Evolutionary conservation across 1,284 basidiomycete species (phyloP), one percentile per base, ranked within the genome.

Genomic region (Moniliella sp.): DNA sequence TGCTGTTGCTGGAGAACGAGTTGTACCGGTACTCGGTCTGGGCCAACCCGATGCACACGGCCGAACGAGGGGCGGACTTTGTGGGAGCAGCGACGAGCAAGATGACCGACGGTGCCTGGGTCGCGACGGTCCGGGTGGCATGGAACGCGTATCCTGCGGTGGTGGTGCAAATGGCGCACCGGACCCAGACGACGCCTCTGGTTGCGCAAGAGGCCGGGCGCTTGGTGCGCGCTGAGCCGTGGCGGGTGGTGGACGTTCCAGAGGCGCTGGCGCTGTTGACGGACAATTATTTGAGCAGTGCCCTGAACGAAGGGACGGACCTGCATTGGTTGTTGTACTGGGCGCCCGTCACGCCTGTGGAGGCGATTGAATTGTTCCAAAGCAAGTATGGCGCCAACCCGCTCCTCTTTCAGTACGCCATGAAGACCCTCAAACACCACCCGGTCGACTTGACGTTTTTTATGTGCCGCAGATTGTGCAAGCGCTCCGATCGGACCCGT

Each of bases 391-490:
- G 32, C 15, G 81, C 74, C 48, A 75, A 94, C 50, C 77, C 86
- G 0, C 61, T 83, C 25, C n/a, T n/a, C 23, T 65, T 97, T 18
- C 91, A 99, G 73, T 97, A 93, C 61, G 86, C 88, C 0, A 84
- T 97, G 66, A 73, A 86, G 30, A 81, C 86, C 1, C 66, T 99
- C 26, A 83, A 88, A 58, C 77, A 91, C 58, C 84, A 94, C 57
- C 81, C 84, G 0, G 80, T 97, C 11, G 76, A 83, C 15, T 61
- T 94, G 28, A 88, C 86, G 0, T 99, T 99, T 70, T 99, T 97
- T 99, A 93, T 58, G 83, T 99, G n/a, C 91, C 91, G 0, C 91
- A 99, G 67, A 75, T 97, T 13, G 91, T 97, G 1, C 91, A 99
- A 59, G 84, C 84, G 2, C 68, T 99, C 12, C 72, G 75, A 13